Base-by-base conservation (phyloP, 2,329 filamentous ascomycete species). In the Trichoderma hamatum region DNA sequence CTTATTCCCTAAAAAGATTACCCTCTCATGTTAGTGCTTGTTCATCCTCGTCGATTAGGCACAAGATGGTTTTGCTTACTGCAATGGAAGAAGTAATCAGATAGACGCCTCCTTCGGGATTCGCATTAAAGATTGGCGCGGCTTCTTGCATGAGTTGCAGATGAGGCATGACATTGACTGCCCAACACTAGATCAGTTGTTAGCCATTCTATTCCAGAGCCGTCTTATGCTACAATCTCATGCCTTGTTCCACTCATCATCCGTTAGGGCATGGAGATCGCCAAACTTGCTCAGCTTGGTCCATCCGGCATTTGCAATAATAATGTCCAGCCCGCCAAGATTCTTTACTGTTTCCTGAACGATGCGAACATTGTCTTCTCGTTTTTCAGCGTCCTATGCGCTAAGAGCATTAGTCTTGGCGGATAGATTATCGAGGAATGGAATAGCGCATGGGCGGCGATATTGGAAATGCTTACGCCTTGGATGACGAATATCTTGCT, bases 211-310 rank as follows among this genome's bases (percentile, higher is more conserved):
- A 11, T 49, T 28, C 26, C 36, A 19, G 1, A 3, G 14, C 10
- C 16, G 16, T 13, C 4, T 3, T 56, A 28, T 11, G 5, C 21
- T 36, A 16, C 16, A 34, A 16, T n/a, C 10, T n/a, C 14, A 21
- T 49, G 51, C 67, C 36, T 68, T 68, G 59, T 68, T 68, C 67
- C 67, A 68, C 16, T 68, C 67, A 3, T 63, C 67, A 9, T 68
- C 59, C 2, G 36, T 63, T 10, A 68, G 24, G 9, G 67, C 59
- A 30, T 68, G 59, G 39, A 68, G 6, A 28, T 68, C 16, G 21
- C 51, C 36, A 51, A 68, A 68, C 2, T n/a, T 7, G 34, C 59
- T 55, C 13, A 63, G 46, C 34, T 68, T 68, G 13, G 67, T 68
- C 67, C 67, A 68, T 19, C 67, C 67, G 9, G 67, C 67, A 51